phyloP scores from a whole-genome alignment of 768 basidiomycete genomes.

The Multifurca ochricompacta region DNA sequence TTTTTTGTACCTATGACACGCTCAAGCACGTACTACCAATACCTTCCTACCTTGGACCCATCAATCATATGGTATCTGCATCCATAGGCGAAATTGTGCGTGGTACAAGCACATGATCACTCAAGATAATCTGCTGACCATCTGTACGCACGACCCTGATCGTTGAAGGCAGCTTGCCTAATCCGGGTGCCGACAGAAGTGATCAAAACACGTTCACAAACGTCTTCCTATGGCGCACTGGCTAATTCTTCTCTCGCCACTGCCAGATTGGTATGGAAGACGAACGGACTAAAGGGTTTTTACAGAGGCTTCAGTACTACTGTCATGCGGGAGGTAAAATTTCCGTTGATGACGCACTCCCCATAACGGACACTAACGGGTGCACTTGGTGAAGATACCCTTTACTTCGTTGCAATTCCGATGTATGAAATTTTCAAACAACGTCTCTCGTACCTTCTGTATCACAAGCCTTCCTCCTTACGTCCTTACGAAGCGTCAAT shows the following conservation, averaged over 20 bases:
- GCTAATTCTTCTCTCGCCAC: constrained; percentile 54
- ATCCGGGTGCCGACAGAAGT: constrained; percentile 95
- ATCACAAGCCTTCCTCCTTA: constrained; percentile 40
- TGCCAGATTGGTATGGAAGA: constrained; percentile 45
- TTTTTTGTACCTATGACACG: constrained; percentile 91
- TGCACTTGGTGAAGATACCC: constrained; percentile 56
- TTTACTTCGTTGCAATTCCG: constrained; percentile 94
- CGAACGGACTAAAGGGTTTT: constrained; percentile 69
- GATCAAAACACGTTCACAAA: constrained; percentile 89
- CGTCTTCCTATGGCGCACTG: constrained; percentile 58
- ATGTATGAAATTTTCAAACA: constrained; percentile 84
- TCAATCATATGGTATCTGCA: constrained; percentile 52
- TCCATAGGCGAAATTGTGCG: constrained; percentile 48
- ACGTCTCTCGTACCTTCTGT: constrained; percentile 46
- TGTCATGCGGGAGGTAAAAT: constrained; percentile 54
- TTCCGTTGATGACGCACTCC: background rate
- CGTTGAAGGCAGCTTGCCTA: constrained; percentile 69
- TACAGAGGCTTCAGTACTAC: constrained; percentile 85
- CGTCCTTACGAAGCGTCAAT: constrained; percentile 71
- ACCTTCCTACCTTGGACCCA: constrained; percentile 50
- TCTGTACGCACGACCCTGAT: background rate
- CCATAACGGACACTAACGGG: background rate
- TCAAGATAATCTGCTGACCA: constrained; percentile 5
- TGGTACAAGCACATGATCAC: background rate
- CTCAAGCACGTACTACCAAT: constrained; percentile 71